Base-by-base conservation (phyloP, 371 early-diverging fungal genomes). In the Massospora cicadina region DNA sequence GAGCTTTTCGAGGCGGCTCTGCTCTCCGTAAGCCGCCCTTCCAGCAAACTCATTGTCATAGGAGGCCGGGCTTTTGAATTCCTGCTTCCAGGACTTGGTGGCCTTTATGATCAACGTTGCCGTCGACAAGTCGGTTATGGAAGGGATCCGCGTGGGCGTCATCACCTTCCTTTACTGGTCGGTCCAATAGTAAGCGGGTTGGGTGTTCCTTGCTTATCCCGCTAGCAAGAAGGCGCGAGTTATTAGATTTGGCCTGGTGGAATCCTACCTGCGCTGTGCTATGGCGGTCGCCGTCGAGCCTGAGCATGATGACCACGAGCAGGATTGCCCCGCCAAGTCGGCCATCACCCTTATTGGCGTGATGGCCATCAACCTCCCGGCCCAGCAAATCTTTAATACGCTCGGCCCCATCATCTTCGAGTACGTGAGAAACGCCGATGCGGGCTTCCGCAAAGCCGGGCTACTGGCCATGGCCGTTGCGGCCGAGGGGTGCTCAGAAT, bases 251-350 rank as follows among this genome's bases (percentile, higher is more conserved):
- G 86, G 89, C 67, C 76, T 92, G 0, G 81, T 91, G 26, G 75
- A 79, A 32, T 81, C 80, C 28, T 79, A 92, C 66, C 79, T 93
- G 65, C 82, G 84, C 59, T 72, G 79, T 23, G 70, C 91, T 65
- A 83, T 94, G 84, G 84, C 88, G 10, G 85, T 93, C 64, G 86
- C 86, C 23, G 91, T 91, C 72, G 87, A 89, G 55, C 89, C 86
- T 61, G 85, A 86, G 10, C 91, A 84, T 24, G 92, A 91, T 71
- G 74, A 75, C 31, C 87, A 91, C 21, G 83, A 88, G 64, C 76
- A 84, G 54, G 78, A 82, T 76, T 65, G 76, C 74, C 57, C 58
- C 26, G 65, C 57, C 33, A 23, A 25, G 17, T 26, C 55, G 33
- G 81, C 86, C 10, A 75, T 81, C 72, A 82, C 82, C 67, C 80